These are phyloP conservation scores for Tarenaya hassleriana DNA, from an alignment of 345 rosid genomes.

Conservation along the genomic window DNA sequence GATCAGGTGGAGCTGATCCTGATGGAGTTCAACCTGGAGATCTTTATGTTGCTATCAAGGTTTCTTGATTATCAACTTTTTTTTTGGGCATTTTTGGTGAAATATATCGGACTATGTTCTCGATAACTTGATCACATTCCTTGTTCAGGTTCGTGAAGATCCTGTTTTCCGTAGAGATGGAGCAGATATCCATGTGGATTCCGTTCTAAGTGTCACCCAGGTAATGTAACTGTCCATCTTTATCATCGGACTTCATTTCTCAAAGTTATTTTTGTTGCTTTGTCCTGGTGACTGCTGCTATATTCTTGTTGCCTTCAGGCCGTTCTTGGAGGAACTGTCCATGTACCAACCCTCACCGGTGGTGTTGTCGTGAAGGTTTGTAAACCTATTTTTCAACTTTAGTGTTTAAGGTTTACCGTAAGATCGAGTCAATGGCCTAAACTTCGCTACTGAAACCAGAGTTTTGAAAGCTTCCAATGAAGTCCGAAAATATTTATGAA, in stretches of 20 bases:
- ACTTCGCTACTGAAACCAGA: background rate
- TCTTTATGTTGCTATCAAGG: constrained; percentile 80
- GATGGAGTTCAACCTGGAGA: constrained; percentile 94
- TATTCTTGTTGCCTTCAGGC: constrained; percentile 54
- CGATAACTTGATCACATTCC: constrained; percentile 3
- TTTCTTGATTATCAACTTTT: constrained; percentile 22
- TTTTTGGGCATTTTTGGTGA: constrained; percentile 1
- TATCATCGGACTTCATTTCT: constrained; percentile 2
- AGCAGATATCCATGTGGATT: constrained; percentile 77
- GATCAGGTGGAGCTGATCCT: constrained; percentile 94
- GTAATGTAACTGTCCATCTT: constrained; percentile 31
- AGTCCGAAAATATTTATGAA: too few relatives aligned
- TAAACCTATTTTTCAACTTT: constrained; percentile 6
- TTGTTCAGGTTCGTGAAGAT: constrained; percentile 74
- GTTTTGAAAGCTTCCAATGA: background rate
- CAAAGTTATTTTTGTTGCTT: background rate
- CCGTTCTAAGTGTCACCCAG: constrained; percentile 77
- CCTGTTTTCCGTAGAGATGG: constrained; percentile 97
- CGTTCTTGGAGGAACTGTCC: constrained; percentile 90
- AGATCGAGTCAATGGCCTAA: background rate
- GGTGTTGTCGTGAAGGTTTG: constrained; percentile 95
- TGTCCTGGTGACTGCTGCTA: constrained; percentile 8
- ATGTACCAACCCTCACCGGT: too few relatives aligned
- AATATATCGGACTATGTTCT: constrained; percentile 2
- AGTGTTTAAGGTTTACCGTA: background rate